Conservation (phyloP, 2,329 filamentous ascomycete genomes). For the Dactylella cylindrospora region DNA sequence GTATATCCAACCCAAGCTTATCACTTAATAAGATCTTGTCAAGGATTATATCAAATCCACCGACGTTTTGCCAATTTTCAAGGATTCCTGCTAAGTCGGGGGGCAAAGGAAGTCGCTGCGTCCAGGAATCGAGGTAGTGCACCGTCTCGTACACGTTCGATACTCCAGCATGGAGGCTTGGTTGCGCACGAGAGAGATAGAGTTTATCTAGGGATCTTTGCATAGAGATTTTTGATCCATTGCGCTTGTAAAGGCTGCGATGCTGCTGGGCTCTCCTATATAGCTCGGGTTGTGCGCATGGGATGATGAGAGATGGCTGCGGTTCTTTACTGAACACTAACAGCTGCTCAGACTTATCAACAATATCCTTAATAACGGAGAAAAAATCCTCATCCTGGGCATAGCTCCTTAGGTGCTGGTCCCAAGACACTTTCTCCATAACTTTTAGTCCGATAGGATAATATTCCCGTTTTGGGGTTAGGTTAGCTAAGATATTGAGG, state of each 20-base stretch:
- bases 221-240: constrained; percentile 6
- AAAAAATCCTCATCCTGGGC: constrained; percentile 57
- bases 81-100: constrained; percentile 10
- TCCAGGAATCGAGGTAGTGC: constrained; percentile 17
- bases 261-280: constrained; percentile 10
- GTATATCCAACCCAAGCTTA: constrained; percentile 20
- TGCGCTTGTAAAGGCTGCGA: constrained; percentile 20
- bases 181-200: constrained; percentile 12
- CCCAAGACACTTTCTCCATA: constrained; percentile 59
- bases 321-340: constrained; percentile 49
- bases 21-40: constrained; percentile 30
- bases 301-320: not conserved
- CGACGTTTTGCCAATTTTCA: constrained; percentile 28
- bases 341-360: constrained; percentile 50
- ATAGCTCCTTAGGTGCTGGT: constrained; percentile 51
- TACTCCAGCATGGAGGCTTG: not conserved
- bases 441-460: constrained; percentile 54
- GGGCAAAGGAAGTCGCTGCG: constrained; percentile 7
- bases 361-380: constrained; percentile 51
- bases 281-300: constrained; percentile 16
- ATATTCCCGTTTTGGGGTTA: constrained; percentile 53
- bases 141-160: constrained; percentile 14
- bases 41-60: constrained; percentile 17
- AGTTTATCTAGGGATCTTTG: constrained; percentile 1
- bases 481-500: constrained; percentile 49